phyloP scores from a whole-genome alignment of 2,329 filamentous ascomycete genomes.

The Tolypocladium pustulatum region DNA sequence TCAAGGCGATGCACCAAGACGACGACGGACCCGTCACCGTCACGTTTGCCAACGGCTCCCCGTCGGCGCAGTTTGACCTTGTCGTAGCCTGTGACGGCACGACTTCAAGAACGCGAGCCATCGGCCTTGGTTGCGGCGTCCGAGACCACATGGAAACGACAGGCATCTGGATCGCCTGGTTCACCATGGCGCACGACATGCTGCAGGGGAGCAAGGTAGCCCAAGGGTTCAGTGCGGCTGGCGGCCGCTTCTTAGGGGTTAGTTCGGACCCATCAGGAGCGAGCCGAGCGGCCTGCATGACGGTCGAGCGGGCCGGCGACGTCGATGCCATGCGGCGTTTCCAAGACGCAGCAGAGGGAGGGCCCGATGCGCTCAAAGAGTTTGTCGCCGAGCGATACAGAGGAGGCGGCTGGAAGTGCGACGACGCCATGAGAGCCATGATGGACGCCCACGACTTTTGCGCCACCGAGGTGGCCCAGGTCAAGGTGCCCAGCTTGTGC shows the following conservation, averaged over 20 bases:
- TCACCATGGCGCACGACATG: background rate
- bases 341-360: background rate
- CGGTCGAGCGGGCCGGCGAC: background rate
- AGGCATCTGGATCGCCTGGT: background rate
- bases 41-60: background rate
- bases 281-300: background rate
- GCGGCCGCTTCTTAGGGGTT: background rate
- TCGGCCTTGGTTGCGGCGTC: background rate
- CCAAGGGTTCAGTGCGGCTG: background rate
- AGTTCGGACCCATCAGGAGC: background rate
- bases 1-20: background rate
- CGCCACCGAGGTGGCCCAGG: background rate
- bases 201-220: background rate
- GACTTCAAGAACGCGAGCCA: background rate
- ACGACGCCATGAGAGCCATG: background rate
- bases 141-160: background rate
- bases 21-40: background rate
- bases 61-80: background rate
- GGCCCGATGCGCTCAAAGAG: background rate
- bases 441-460: background rate
- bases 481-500: background rate
- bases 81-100: background rate
- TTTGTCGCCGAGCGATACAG: background rate
- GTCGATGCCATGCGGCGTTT: background rate
- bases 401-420: background rate